phyloP scores from a whole-genome alignment of 164 flowering plant genomes.

The Saururus chinensis region DNA sequence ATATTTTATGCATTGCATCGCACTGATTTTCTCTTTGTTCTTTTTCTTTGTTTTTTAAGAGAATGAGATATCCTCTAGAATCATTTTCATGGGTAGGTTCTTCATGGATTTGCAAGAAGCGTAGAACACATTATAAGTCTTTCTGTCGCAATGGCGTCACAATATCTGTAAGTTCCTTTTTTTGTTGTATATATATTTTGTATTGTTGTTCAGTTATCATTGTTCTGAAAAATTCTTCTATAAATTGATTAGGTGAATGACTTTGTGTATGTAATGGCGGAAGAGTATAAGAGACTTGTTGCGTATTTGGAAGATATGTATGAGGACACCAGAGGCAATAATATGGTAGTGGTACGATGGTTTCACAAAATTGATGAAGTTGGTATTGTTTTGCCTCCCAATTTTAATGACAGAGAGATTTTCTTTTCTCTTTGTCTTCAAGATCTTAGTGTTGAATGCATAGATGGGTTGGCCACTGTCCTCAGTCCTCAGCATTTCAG shows the following conservation, averaged over 20 bases:
- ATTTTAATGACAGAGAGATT: constrained; percentile 81
- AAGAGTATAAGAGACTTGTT: constrained; percentile 61
- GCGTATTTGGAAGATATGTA: constrained; percentile 87
- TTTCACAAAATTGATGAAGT: constrained; percentile 95
- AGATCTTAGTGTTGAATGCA: constrained; percentile 89
- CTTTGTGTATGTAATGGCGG: constrained; percentile 73
- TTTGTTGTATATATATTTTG: not conserved
- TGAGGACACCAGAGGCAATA: constrained; percentile 69
- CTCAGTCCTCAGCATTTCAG: constrained; percentile 70
- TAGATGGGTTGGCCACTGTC: constrained; percentile 83
- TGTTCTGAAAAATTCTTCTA: not conserved
- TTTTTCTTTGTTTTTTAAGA: constrained; percentile 3
- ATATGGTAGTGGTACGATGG: constrained; percentile 91
- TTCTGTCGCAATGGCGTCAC: constrained; percentile 56
- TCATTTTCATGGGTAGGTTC: constrained; percentile 65
- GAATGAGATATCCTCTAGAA: constrained; percentile 16
- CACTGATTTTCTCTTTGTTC: not conserved
- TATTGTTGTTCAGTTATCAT: not conserved
- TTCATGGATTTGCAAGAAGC: constrained; percentile 54
- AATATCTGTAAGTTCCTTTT: constrained; percentile 51
- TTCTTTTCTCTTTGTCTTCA: constrained; percentile 94
- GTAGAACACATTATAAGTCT: constrained; percentile 54
- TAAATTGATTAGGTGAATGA: constrained; percentile 42
- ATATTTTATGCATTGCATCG: not conserved
- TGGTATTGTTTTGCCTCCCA: constrained; percentile 64